Base-by-base conservation (phyloP, 2,329 filamentous ascomycete species). In the Diplodia seriata region DNA sequence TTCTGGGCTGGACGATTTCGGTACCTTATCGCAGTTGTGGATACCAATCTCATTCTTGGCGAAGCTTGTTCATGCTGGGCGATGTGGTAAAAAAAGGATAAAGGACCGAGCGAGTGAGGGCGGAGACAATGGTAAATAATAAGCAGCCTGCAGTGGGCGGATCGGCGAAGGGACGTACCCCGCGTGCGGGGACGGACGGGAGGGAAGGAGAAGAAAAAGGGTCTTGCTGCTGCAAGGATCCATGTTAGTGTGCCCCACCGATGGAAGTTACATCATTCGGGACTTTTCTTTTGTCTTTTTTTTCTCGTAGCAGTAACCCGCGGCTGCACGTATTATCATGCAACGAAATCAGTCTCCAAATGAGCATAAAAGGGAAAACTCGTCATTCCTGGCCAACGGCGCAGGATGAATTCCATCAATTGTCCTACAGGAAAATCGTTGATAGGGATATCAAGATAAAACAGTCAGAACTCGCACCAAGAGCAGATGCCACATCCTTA, bases 381-480 rank as follows among this genome's bases (percentile, higher is more conserved):
- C 9, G 7, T n/a, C 43, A 20, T 47, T n/a, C 43, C n/a, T 20
- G n/a, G 43, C 43, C 18, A 47, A 47, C 8, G n/a, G 43, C 43
- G 43, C 18, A 47, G n/a, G 43, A 20, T 9, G 23, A 47, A 9
- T 47, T 47, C 43, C 43, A 47, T 47, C 43, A 11, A 47, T 20
- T 47, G 43, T 47, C 43, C 43, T 20, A 47, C 43, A 47, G 43
- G 43, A 47, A 20, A 47, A 47, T 47, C 43, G 43, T 47, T 47
- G 43, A 47, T 20, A 47, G 43, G 43, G 43, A 47, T 47, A 47
- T 47, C 43, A 47, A 47, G 43, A 47, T n/a, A 47, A 20, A 47
- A 47, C 43, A 47, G 1, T 47, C 43, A n/a, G 43, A 47, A n/a
- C 18, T 9, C n/a, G 43, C 18, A 20, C 18, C n/a, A 47, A 3